phyloP scores from a whole-genome alignment of 768 basidiomycete species.

The Tulasnella calospora region DNA sequence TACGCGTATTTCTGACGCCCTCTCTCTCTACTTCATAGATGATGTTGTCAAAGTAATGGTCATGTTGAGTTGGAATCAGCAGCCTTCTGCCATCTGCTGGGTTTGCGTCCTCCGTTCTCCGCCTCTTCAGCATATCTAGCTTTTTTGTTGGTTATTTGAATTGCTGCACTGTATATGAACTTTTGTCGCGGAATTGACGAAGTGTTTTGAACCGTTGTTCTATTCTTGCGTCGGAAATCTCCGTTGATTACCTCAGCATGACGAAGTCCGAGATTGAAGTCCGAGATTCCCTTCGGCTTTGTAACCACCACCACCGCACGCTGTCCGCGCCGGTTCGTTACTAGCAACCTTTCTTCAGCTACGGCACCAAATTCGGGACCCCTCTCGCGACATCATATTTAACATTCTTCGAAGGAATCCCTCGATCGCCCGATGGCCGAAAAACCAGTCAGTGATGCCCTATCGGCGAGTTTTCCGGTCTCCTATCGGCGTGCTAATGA shows the following conservation, averaged over 20 bases:
- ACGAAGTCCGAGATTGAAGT: slow-evolving; percentile 2
- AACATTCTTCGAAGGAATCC: background rate
- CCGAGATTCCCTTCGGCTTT: background rate
- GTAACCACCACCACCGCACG: background rate
- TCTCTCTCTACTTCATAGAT: slow-evolving; percentile 44
- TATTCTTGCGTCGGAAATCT: background rate
- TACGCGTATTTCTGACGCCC: slow-evolving; percentile 14
- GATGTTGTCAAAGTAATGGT: slow-evolving; percentile 62
- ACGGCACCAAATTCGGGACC: background rate
- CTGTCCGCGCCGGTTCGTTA: background rate
- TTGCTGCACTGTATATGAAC: slow-evolving; percentile 9
- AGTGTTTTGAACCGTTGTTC: background rate
- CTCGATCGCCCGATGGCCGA: background rate
- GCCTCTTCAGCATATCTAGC: slow-evolving; percentile 4
- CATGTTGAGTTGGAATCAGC: background rate
- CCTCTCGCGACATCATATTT: background rate
- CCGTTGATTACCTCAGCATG: slow-evolving; percentile 1
- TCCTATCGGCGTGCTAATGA: background rate
- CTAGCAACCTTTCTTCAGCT: background rate
- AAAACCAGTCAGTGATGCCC: background rate
- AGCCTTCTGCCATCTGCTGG: background rate
- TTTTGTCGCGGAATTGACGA: background rate
- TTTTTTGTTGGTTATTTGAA: slow-evolving; percentile 6
- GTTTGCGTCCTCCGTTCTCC: background rate
- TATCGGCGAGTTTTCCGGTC: background rate